These are phyloP conservation scores for Diaporthe destruens DNA, from an alignment of 2,329 filamentous ascomycete species.

Conservation along the genomic window DNA sequence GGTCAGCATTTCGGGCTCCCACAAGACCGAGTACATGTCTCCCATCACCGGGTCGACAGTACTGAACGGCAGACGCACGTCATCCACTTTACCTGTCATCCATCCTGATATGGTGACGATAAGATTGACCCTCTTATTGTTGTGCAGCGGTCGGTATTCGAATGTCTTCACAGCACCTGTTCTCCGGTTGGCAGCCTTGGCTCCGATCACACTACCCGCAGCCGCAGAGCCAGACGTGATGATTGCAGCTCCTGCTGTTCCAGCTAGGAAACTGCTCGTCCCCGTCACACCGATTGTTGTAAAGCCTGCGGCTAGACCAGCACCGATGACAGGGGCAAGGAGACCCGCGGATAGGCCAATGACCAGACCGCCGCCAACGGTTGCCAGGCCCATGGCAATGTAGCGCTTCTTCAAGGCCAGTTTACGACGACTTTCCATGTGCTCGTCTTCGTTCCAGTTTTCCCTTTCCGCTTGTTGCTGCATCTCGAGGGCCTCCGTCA, in stretches of 20 bases:
- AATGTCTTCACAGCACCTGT: constrained; percentile 96
- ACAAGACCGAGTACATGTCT: constrained; percentile 95
- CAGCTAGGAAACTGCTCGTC: constrained; percentile 89
- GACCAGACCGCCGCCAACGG: constrained; percentile 92
- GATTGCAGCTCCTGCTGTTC: constrained; percentile 90
- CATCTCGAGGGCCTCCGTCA: constrained; percentile 97
- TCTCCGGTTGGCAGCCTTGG: constrained; percentile 85
- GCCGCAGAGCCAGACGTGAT: constrained; percentile 92
- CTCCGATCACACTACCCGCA: constrained; percentile 88
- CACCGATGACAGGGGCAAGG: constrained; percentile 92
- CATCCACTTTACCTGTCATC: constrained; percentile 98
- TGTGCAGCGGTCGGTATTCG: constrained; percentile 95
- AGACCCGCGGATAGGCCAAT: constrained; percentile 95
- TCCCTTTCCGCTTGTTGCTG: constrained; percentile 94
- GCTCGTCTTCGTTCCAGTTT: constrained; percentile 97
- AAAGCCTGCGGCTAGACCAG: constrained; percentile 92
- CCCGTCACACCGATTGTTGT: constrained; percentile 94
- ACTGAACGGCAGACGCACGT: constrained; percentile 94
- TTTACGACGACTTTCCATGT: constrained; percentile 89
- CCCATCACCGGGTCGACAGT: constrained; percentile 98
- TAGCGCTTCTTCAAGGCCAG: constrained; percentile 84
- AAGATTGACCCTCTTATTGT: constrained; percentile 96
- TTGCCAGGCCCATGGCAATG: constrained; percentile 96
- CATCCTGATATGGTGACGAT: constrained; percentile 96
- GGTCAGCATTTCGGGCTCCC: constrained; percentile 97